Base-by-base conservation (phyloP, 768 basidiomycete genomes). In the Pseudohyphozyma bogoriensis region DNA sequence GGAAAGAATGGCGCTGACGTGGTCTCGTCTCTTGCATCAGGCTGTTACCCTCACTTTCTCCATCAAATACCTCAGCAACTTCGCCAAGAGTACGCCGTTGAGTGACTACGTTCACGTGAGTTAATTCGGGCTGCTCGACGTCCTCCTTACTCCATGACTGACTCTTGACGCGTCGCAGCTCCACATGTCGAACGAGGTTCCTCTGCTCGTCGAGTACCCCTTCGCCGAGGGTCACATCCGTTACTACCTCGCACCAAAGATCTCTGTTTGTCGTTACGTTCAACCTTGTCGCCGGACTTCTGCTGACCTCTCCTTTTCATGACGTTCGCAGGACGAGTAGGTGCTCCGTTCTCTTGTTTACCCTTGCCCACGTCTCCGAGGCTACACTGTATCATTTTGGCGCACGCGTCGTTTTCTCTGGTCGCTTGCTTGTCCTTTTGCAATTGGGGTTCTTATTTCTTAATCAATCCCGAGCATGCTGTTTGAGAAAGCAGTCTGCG, bases 231-330 rank as follows among this genome's bases (percentile, higher is more conserved):
- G 92, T 1, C 79, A 81, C 68, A 88, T 97, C 73, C 82, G 85
- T 63, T 97, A 93, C 79, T 97, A 91, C 79, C 81, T 97, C 56
- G 92, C 92, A 46, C 92, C 92, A 28, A 96, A 96, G 78, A 91
- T 91, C 62, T 85, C 86, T 36, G 50, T 51, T 22, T 22, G 50
- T 51, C 20, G 12, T 20, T 42, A 5, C 4, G 18, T 42, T 44
- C 42, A 9, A 10, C 37, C 20, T 44, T 15, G 42, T n/a, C n/a
- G n/a, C n/a, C n/a, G n/a, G n/a, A n/a, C n/a, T n/a, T n/a, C n/a
- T n/a, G n/a, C n/a, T n/a, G n/a, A n/a, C n/a, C n/a, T n/a, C n/a
- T n/a, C n/a, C n/a, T n/a, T n/a, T n/a, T n/a, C n/a, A n/a, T n/a
- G n/a, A n/a, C n/a, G n/a, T n/a, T n/a, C n/a, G n/a, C n/a, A n/a